A percentile compares a stretch with the other conserved stretches of the same genome.
Conservation (phyloP, 208 protist species). For the Phytomonas sp. region DNA sequence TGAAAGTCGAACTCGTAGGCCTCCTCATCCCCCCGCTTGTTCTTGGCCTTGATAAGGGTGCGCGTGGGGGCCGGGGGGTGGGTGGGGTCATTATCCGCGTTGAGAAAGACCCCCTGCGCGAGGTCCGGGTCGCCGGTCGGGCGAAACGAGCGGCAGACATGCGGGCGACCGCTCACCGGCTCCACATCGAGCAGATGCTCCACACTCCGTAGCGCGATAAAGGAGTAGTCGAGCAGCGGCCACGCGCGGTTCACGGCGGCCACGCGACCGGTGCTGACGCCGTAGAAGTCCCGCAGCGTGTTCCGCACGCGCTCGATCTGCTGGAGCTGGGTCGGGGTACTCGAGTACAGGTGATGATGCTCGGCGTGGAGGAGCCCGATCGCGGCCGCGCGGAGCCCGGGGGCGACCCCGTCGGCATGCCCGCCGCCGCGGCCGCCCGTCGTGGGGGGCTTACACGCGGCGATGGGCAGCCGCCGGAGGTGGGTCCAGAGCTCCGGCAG, state of each 20-base stretch:
- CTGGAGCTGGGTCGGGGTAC: too few relatives aligned
- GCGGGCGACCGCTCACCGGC: conserved; percentile 38
- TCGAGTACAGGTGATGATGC: too few relatives aligned
- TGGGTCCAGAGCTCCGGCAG: conserved; percentile 24
- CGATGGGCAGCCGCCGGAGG: too few relatives aligned
- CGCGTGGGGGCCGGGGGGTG: conserved; percentile 19
- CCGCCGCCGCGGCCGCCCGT: too few relatives aligned
- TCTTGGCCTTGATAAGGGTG: conserved; percentile 77
- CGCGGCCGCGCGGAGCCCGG: background rate
- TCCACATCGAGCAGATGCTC: conserved; percentile 27
- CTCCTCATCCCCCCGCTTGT: conserved; percentile 83
- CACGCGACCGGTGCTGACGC: conserved; percentile 27
- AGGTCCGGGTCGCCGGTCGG: conserved; percentile 37
- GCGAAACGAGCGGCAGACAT: conserved; percentile 21
- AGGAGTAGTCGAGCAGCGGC: conserved; percentile 51
- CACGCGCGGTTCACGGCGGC: conserved; percentile 24
- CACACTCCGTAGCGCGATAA: conserved; percentile 24
- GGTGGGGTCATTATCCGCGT: conserved; percentile 55
- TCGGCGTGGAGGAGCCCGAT: conserved; percentile 4
- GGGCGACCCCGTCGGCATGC: too few relatives aligned
- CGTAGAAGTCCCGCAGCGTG: conserved; percentile 41
- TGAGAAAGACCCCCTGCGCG: conserved; percentile 65
- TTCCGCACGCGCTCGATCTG: conserved; percentile 22
- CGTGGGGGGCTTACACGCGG: too few relatives aligned
- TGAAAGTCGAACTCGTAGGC: conserved; percentile 75